Base-by-base conservation (phyloP, 2,329 filamentous ascomycete genomes). In the Metarhizium rileyi region DNA sequence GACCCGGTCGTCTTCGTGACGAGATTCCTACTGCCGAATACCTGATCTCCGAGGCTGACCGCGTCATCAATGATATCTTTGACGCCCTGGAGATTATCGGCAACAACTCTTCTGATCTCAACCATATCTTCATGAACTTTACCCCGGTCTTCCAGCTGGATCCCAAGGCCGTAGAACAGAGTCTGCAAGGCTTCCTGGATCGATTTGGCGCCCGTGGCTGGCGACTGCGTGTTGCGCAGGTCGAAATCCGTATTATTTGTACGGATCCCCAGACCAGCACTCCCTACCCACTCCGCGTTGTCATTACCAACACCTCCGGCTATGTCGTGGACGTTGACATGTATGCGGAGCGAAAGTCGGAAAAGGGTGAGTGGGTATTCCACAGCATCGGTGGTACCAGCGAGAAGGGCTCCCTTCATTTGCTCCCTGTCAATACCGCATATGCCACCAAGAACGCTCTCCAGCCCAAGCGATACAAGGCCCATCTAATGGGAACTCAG, bases 41-140 rank as follows among this genome's bases (percentile, higher is more conserved):
- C 71, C 81, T 98, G 66, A 94, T 95, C 60, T 96, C 90, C 1
- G 93, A 98, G 74, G 90, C 91, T 36, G 91, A 98, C 64, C 85
- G 93, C 55, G 78, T 97, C 60, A 90, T 98, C 80, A 97, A 89
- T 66, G 93, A 98, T 65, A 97, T 98, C 62, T 82, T 97, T 47
- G 93, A 98, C 65, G 93, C 93, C 42, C 77, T 98, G 51, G 93
- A 98, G 77, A 96, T 98, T 61, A 94, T 96, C 64, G 93, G 93
- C 64, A 96, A 95, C 78, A 97, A 96, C 75, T 94, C 95, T 74
- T 95, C 93, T 47, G 93, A 98, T 76, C 79, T 98, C 65, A 98
- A 98, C 77, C 93, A 98, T 74, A 93, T 98, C 78, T 98, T 98
- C 76, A 93, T 98, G 78, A 97, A 98, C 80, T 98, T 98, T 75